phyloP scores from a whole-genome alignment of 371 early-diverging fungal genomes.

The Haplosporangium sp. region DNA sequence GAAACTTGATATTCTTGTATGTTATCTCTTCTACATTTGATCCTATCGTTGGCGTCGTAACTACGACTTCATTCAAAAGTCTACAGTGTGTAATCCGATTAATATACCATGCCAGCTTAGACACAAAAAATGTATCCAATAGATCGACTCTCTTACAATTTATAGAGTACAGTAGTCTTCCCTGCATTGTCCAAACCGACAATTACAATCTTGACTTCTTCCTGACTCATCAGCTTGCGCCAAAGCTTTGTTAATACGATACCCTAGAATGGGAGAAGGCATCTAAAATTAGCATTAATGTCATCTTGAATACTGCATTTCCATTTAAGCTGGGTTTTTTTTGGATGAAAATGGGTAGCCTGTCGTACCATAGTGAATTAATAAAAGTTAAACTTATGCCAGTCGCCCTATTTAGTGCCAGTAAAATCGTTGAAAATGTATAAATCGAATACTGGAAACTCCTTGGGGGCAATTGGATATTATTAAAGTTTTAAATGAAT shows the following conservation, averaged over 20 bases:
- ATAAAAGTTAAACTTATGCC: background rate
- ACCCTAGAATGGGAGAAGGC: slow-evolving; percentile 33
- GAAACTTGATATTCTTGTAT: slow-evolving; percentile 79
- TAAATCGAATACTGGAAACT: too few species aligned
- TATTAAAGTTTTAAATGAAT: too few species aligned
- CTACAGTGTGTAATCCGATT: slow-evolving; percentile 43
- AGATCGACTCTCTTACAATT: slow-evolving; percentile 56
- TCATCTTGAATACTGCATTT: background rate
- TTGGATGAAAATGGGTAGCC: background rate
- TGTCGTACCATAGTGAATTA: background rate
- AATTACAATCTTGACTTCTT: slow-evolving; percentile 70
- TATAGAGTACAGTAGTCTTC: slow-evolving; percentile 74
- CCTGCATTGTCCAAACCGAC: slow-evolving; percentile 81
- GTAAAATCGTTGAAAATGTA: too few species aligned
- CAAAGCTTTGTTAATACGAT: slow-evolving; percentile 58
- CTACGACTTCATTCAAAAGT: slow-evolving; percentile 76
- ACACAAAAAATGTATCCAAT: too few species aligned
- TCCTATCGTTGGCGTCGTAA: slow-evolving; percentile 82
- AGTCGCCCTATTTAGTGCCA: too few species aligned
- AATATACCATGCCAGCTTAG: background rate
- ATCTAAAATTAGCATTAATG: background rate
- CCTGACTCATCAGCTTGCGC: slow-evolving; percentile 58
- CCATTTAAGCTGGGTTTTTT: background rate
- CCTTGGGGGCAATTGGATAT: too few species aligned
- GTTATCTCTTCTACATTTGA: slow-evolving; percentile 78